Evolutionary conservation across 2,329 filamentous ascomycete species (phyloP).

Genomic region (Davidsoniella eucalypti): DNA sequence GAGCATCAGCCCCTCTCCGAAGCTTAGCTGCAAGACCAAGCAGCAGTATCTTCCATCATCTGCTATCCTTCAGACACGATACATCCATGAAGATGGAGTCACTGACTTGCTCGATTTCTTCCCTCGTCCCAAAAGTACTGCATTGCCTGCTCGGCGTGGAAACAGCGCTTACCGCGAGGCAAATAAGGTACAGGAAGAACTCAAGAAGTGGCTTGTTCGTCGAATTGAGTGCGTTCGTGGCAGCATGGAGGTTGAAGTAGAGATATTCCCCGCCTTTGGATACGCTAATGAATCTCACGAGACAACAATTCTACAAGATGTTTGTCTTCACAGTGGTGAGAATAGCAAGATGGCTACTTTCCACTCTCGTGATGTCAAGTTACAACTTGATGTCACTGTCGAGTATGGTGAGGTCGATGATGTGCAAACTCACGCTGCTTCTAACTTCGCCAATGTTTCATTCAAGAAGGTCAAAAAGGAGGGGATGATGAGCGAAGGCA

Average conservation of each 20-base stretch:
- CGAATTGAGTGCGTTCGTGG: constrained; percentile 59
- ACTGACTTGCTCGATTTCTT: constrained; percentile 63
- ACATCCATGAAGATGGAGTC: constrained; percentile 59
- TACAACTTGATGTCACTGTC: constrained; percentile 53
- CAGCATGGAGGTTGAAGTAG: constrained; percentile 43
- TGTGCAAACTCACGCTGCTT: too few species aligned
- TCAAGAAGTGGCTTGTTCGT: constrained; percentile 56
- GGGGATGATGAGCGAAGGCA: constrained; percentile 42
- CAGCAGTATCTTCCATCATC: constrained; percentile 62
- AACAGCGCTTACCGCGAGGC: constrained; percentile 38
- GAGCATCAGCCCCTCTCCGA: constrained; percentile 40
- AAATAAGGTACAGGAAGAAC: constrained; percentile 37
- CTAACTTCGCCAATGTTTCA: constrained; percentile 22
- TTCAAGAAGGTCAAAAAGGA: constrained; percentile 37
- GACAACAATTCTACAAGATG: constrained; percentile 35
- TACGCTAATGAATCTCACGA: constrained; percentile 49
- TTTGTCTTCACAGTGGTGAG: constrained; percentile 22
- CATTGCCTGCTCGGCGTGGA: constrained; percentile 31
- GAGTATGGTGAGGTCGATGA: constrained; percentile 36
- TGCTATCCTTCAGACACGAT: constrained; percentile 62
- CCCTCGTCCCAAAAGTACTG: constrained; percentile 46
- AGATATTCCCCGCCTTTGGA: constrained; percentile 57
- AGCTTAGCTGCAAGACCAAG: constrained; percentile 47
- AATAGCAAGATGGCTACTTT: constrained; percentile 48
- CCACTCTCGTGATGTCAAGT: constrained; percentile 36